Conservation (phyloP, 2,329 filamentous ascomycete species). For the Colletotrichum tabaci region DNA sequence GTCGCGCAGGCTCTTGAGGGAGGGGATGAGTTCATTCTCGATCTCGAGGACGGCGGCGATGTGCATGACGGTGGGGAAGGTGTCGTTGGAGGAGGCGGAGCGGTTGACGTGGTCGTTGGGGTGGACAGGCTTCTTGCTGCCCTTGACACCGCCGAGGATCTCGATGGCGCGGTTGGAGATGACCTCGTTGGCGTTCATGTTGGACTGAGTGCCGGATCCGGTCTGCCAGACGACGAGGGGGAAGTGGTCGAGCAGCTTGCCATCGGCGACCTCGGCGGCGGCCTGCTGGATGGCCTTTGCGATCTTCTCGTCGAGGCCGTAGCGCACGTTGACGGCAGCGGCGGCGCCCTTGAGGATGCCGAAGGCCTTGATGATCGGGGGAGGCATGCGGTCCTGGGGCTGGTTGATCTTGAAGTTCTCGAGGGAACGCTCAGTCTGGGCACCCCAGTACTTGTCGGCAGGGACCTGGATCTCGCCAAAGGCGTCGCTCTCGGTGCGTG, state of each 20-base stretch:
- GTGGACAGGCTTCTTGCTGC: constrained; percentile 98
- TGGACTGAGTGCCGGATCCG: constrained; percentile 97
- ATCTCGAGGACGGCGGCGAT: constrained; percentile 96
- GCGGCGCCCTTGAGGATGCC: constrained; percentile 98
- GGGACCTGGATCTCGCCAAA: constrained; percentile 97
- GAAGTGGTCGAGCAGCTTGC: constrained; percentile 97
- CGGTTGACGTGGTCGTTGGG: constrained; percentile 99
- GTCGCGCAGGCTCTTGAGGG: constrained; percentile 84
- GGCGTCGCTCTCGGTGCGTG: constrained; percentile 93
- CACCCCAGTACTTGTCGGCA: constrained; percentile 97
- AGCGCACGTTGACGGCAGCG: constrained; percentile 95
- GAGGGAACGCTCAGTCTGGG: constrained; percentile 95
- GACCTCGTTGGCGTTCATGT: constrained; percentile 99
- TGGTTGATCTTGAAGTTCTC: constrained; percentile 99
- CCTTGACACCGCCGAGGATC: constrained; percentile 94
- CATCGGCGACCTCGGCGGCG: constrained; percentile 90
- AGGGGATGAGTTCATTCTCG: constrained; percentile 86
- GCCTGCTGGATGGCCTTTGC: constrained; percentile 96
- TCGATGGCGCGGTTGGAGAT: constrained; percentile 99
- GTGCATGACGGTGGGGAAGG: constrained; percentile 99
- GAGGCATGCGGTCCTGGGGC: constrained; percentile 98
- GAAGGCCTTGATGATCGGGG: constrained; percentile 91
- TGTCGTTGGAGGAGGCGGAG: constrained; percentile 98
- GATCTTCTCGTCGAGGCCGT: constrained; percentile 82
- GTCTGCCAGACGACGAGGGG: constrained; percentile 99